phyloP scores from a whole-genome alignment of 306 rosid species.

The Pyrus communis region DNA sequence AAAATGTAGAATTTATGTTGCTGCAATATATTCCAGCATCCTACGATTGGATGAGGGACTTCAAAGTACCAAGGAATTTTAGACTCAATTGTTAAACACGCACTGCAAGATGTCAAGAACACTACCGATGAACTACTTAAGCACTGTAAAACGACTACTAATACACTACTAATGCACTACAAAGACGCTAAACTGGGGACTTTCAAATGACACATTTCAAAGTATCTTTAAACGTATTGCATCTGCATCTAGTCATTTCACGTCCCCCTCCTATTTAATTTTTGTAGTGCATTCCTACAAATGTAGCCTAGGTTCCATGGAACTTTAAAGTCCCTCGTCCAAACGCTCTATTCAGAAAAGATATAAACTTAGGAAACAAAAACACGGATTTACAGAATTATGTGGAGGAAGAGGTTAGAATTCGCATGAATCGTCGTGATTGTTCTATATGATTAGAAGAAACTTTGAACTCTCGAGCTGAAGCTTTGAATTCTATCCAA shows the following conservation, averaged over 20 bases:
- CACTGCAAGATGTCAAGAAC: neutral
- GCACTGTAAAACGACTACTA: neutral
- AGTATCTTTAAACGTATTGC: neutral
- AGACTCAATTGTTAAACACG: neutral
- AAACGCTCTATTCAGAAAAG: neutral
- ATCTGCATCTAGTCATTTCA: too few species aligned
- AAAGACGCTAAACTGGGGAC: neutral
- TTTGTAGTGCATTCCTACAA: too few species aligned
- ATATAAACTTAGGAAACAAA: neutral
- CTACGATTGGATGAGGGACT: neutral
- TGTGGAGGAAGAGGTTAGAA: neutral
- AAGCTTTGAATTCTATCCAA: slow-evolving; percentile 11
- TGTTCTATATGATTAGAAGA: neutral
- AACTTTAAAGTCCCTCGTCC: neutral
- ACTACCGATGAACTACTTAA: neutral
- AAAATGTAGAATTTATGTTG: neutral
- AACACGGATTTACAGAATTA: neutral
- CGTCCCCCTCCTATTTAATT: too few species aligned
- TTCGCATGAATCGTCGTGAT: neutral
- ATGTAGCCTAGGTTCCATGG: neutral
- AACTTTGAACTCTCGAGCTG: neutral
- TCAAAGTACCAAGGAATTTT: neutral
- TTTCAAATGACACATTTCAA: neutral
- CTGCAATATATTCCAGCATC: neutral
- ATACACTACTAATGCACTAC: neutral